Base-by-base conservation (phyloP, 768 basidiomycete species). In the Trametes coccinea region DNA sequence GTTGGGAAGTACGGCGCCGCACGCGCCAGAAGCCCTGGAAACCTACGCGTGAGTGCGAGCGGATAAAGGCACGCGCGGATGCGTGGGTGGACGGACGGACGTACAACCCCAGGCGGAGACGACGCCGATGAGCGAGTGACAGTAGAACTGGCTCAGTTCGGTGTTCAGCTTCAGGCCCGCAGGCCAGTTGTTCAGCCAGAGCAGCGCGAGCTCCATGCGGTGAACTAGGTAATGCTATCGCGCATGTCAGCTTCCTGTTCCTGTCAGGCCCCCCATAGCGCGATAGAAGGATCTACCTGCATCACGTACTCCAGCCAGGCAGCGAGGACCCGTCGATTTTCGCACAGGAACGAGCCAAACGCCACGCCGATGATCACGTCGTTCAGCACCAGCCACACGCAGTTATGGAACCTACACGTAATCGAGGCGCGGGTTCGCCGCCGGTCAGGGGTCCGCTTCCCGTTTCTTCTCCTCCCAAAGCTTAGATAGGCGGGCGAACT, bases 121-220 rank as follows among this genome's bases (percentile, higher is more conserved):
- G 13, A 92, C 63, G 29, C 80, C 81, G 2, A 88, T 77, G 52
- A 97, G 87, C 0, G 83, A 80, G 60, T 86, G 81, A n/a, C 88
- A 85, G 68, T 93, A 90, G 71, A 97, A 90, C 29, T 80, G 78
- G 66, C 93, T 92, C n/a, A 99, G 81, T 67, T 98, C 92, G 0
- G 93, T 92, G 69, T 98, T 98, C 54, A 99, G 86, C 74, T 99
- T 99, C 43, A 99, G 76, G 0, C 97, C 96, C 1, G 88, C 94
- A 0, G 96, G 96, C 96, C 96, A 98, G 62, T 90, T 85, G 71
- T 97, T 90, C 11, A 99, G 80, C 95, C 95, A 98, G 1, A 79
- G 67, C 2, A 98, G 78, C 0, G 81, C 78, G 14, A 76, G 74
- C 45, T 82, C 80, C 8, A 89, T 71, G 50, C 76, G 74, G 2